Evolutionary conservation across 2,329 filamentous ascomycete genomes (phyloP).

Genomic region (Arthroderma sp.): DNA sequence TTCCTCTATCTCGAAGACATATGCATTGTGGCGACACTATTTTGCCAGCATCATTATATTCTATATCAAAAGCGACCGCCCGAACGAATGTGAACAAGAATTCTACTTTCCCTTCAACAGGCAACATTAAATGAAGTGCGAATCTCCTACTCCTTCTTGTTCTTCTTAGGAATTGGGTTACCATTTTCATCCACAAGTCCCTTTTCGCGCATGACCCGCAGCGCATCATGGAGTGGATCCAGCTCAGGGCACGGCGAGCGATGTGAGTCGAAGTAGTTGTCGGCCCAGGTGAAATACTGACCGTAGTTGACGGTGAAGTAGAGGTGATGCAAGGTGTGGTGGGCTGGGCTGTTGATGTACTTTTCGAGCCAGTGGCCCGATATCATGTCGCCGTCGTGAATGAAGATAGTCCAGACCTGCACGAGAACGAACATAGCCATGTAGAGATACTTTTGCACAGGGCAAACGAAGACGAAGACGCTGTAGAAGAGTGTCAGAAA

Average conservation of each 20-base stretch:
- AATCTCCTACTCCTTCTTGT: conserved; percentile 1
- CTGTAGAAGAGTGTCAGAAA: neutral
- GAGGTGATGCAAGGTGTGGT: conserved; percentile 69
- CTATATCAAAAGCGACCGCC: conserved; percentile 1
- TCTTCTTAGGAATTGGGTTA: conserved; percentile 3
- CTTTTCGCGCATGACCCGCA: conserved; percentile 9
- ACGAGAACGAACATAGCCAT: conserved; percentile 68
- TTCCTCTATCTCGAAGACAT: neutral
- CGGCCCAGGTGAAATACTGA: conserved; percentile 56
- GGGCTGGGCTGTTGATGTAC: conserved; percentile 64
- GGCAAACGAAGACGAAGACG: conserved; percentile 73
- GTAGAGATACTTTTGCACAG: conserved; percentile 69
- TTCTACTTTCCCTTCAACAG: neutral
- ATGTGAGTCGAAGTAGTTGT: conserved; percentile 7
- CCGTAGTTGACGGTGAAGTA: conserved; percentile 76
- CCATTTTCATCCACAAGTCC: conserved; percentile 6
- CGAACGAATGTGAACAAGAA: neutral
- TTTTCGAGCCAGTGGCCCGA: conserved; percentile 56
- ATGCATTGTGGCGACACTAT: neutral
- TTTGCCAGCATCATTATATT: neutral
- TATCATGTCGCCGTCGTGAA: conserved; percentile 76
- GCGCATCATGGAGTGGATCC: conserved; percentile 8
- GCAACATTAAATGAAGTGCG: neutral
- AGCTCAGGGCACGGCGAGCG: conserved; percentile 4
- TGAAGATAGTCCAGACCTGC: conserved; percentile 82